Conservation (phyloP, 305 asterid genomes). For the Fraxinus xanthoxyloides region DNA sequence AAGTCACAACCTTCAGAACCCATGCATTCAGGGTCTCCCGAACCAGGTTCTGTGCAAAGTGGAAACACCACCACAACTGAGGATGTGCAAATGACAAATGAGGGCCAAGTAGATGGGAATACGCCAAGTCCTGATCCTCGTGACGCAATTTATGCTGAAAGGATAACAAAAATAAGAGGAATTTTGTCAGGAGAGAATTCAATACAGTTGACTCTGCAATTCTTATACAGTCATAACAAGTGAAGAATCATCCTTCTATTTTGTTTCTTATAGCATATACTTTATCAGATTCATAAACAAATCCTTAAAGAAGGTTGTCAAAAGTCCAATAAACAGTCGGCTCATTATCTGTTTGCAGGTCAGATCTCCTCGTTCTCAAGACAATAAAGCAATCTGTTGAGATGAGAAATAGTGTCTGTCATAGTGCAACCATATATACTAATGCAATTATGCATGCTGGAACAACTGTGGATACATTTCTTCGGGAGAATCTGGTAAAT, state of each 20-base stretch:
- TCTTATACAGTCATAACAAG: slow-evolving; percentile 93
- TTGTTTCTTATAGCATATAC: slow-evolving; percentile 2
- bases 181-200: slow-evolving; percentile 94
- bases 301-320: not conserved
- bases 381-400: slow-evolving; percentile 97
- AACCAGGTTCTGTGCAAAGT: slow-evolving; percentile 38
- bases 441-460: slow-evolving; percentile 99
- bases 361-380: slow-evolving; percentile 94
- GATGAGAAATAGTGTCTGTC: slow-evolving; percentile 97
- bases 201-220: slow-evolving; percentile 93
- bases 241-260: slow-evolving; percentile 30
- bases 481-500: slow-evolving; percentile 86
- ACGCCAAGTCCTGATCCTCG: slow-evolving; percentile 38
- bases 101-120: slow-evolving; percentile 36
- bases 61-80: slow-evolving; percentile 37
- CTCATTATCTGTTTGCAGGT: slow-evolving; percentile 50
- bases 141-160: slow-evolving; percentile 47
- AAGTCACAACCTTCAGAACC: slow-evolving; percentile 49
- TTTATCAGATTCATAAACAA: not conserved
- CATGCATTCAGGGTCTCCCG: slow-evolving; percentile 40
- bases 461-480: slow-evolving; percentile 95
- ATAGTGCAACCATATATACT: slow-evolving; percentile 93
- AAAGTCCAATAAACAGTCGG: slow-evolving; percentile 6
- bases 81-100: slow-evolving; percentile 67
- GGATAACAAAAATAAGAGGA: slow-evolving; percentile 65